These are phyloP conservation scores for Neurospora tetrasperma DNA, from an alignment of 495 filamentous ascomycete genomes.

Conservation along the genomic window DNA sequence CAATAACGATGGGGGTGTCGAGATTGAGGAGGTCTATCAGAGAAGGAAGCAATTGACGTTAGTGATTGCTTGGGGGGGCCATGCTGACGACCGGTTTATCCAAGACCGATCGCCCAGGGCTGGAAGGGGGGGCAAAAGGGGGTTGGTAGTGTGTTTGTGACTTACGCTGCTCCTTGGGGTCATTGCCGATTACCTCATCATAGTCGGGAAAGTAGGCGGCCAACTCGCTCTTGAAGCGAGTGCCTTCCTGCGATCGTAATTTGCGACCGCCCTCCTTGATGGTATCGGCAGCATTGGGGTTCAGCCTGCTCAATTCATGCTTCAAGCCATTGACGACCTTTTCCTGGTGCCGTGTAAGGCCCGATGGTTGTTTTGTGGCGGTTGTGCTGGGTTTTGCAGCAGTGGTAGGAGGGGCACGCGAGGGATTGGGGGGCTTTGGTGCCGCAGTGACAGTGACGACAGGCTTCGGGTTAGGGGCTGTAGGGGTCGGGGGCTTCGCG, in stretches of 20 bases:
- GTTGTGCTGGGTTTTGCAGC: slow-evolving; percentile 3
- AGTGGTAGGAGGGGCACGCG: slow-evolving; percentile 6
- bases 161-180: slow-evolving; percentile 65
- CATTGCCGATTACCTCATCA: slow-evolving; percentile 79
- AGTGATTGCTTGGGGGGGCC: slow-evolving; percentile 36
- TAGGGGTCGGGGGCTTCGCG: slow-evolving; percentile 16
- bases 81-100: slow-evolving; percentile 11
- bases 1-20: slow-evolving; percentile 50
- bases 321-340: slow-evolving; percentile 43
- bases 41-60: slow-evolving; percentile 5
- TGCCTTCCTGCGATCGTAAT: slow-evolving; percentile 44
- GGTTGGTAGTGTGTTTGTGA: slow-evolving; percentile 9
- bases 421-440: slow-evolving; percentile 19
- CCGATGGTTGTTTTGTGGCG: slow-evolving; percentile 12
- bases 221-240: slow-evolving; percentile 75
- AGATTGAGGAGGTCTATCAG: slow-evolving; percentile 45
- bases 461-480: slow-evolving; percentile 20
- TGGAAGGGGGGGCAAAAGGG: neutral
- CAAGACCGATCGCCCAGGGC: neutral
- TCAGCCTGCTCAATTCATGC: slow-evolving; percentile 39
- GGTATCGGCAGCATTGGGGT: slow-evolving; percentile 31
- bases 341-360: slow-evolving; percentile 33
- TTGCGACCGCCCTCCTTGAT: slow-evolving; percentile 40
- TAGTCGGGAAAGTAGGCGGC: slow-evolving; percentile 83
- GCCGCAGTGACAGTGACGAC: slow-evolving; percentile 19